A percentile compares a stretch with the other conserved stretches of the same genome.
Evolutionary conservation across 805 yeast genomes (phyloP).

Genomic region (Pichia gijzeniarum): DNA sequence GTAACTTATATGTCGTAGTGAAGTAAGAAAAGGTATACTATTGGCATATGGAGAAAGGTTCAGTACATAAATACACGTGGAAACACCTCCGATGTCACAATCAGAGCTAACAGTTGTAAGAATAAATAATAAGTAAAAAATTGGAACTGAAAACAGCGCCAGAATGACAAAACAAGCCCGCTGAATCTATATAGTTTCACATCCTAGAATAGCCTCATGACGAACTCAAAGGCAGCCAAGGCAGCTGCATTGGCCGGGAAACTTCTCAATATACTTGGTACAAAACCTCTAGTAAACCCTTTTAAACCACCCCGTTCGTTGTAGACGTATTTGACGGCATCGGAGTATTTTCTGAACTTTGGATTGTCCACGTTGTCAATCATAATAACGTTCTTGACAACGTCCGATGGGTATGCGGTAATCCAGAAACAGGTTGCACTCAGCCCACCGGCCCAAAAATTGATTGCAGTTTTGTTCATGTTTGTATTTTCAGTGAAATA

Average conservation of each 20-base stretch:
- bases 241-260: conserved; percentile 96
- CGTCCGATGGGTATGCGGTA: conserved; percentile 84
- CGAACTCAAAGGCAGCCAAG: conserved; percentile 79
- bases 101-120: too few relatives aligned
- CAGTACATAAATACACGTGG: too few relatives aligned
- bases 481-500: conserved; percentile 60
- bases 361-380: conserved; percentile 73
- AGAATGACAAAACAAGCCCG: too few relatives aligned
- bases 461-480: conserved; percentile 62
- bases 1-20: too few relatives aligned
- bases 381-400: conserved; percentile 78
- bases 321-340: conserved; percentile 67
- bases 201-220: conserved; percentile 44
- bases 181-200: not conserved
- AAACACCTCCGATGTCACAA: too few relatives aligned
- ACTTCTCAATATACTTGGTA: conserved; percentile 71
- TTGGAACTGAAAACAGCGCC: too few relatives aligned
- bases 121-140: too few relatives aligned
- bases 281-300: conserved; percentile 78
- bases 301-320: conserved; percentile 47
- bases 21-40: too few relatives aligned
- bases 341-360: conserved; percentile 61
- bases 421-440: conserved; percentile 86
- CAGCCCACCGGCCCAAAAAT: conserved; percentile 90
- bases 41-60: too few relatives aligned